Percentiles rank a stretch among this genome's conserved stretches.
These are phyloP conservation scores for Diutina catenulata DNA, from an alignment of 1,139 yeast genomes.

Conservation along the genomic window DNA sequence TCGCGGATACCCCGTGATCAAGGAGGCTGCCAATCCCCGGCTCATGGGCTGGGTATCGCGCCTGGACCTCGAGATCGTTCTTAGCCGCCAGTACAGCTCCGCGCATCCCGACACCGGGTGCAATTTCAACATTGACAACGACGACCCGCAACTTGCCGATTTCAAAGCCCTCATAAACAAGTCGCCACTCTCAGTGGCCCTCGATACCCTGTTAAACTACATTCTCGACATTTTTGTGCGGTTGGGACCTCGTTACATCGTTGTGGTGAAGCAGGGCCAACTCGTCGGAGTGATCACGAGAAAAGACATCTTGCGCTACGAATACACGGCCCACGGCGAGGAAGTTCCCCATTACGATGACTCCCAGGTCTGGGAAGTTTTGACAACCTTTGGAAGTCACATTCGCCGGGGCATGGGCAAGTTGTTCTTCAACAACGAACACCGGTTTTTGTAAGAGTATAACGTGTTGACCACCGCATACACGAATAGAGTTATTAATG, in stretches of 20 bases:
- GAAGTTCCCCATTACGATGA: too few species aligned
- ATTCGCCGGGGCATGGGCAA: slow-evolving; percentile 18
- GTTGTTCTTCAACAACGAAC: slow-evolving; percentile 21
- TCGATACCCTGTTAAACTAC: slow-evolving; percentile 46
- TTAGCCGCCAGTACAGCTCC: slow-evolving; percentile 10
- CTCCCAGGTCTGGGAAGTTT: too few species aligned
- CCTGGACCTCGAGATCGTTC: slow-evolving; percentile 18
- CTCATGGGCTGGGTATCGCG: slow-evolving; percentile 27
- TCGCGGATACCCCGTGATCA: slow-evolving; percentile 47
- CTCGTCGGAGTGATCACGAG: slow-evolving; percentile 54
- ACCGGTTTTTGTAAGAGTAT: slow-evolving; percentile 10
- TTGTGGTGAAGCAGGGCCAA: slow-evolving; percentile 44
- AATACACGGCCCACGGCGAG: slow-evolving; percentile 17
- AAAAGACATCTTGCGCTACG: slow-evolving; percentile 55
- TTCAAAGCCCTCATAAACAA: slow-evolving; percentile 37
- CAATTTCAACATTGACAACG: slow-evolving; percentile 9
- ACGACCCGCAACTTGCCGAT: slow-evolving; percentile 14
- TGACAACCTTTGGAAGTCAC: slow-evolving; percentile 12
- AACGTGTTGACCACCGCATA: too few species aligned
- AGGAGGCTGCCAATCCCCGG: slow-evolving; percentile 19
- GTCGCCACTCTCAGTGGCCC: slow-evolving; percentile 53
- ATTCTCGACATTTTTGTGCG: slow-evolving; percentile 62
- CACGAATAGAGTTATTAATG: too few species aligned
- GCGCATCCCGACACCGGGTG: slow-evolving; percentile 6
- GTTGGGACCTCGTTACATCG: slow-evolving; percentile 67